Conservation (phyloP, 2,329 filamentous ascomycete genomes). For the Colletotrichum echinochloae region DNA sequence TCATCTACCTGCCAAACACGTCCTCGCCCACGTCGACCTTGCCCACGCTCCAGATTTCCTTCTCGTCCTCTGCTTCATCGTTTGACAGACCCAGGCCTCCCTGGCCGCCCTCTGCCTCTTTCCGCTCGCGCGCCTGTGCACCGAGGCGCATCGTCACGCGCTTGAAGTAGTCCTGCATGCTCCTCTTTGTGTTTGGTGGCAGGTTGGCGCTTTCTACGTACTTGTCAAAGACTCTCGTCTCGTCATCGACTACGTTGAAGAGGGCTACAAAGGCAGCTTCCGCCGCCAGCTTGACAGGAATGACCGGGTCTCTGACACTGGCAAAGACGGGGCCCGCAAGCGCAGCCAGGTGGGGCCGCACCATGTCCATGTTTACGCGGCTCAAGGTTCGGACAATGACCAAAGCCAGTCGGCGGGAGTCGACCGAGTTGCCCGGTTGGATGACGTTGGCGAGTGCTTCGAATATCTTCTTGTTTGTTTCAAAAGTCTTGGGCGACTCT, state of each 20-base stretch:
- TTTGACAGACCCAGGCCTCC: slow-evolving; percentile 87
- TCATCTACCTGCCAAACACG: slow-evolving; percentile 55
- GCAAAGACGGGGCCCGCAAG: slow-evolving; percentile 89
- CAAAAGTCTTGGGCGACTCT: slow-evolving; percentile 76
- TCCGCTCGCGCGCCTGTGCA: slow-evolving; percentile 87
- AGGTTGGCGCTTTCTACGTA: slow-evolving; percentile 81
- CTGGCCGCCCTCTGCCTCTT: slow-evolving; percentile 89
- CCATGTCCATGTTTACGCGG: slow-evolving; percentile 81
- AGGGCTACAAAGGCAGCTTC: slow-evolving; percentile 94
- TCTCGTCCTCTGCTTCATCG: slow-evolving; percentile 94
- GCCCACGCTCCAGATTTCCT: slow-evolving; percentile 95
- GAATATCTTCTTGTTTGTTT: slow-evolving; percentile 83
- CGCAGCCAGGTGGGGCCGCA: slow-evolving; percentile 82
- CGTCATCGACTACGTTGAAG: slow-evolving; percentile 90
- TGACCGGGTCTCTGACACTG: slow-evolving; percentile 89
- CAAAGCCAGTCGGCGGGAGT: slow-evolving; percentile 86
- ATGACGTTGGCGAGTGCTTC: slow-evolving; percentile 81
- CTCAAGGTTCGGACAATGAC: slow-evolving; percentile 90
- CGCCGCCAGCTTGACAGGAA: slow-evolving; percentile 94
- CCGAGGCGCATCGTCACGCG: slow-evolving; percentile 86
- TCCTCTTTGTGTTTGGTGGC: slow-evolving; percentile 80
- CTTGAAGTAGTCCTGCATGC: slow-evolving; percentile 98
- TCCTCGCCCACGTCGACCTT: slow-evolving; percentile 83
- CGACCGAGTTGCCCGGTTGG: slow-evolving; percentile 80
- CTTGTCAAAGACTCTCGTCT: slow-evolving; percentile 88